Percentiles rank a stretch among this genome's conserved stretches.
Evolutionary conservation across 1,284 basidiomycete genomes (phyloP).

Genomic region (Agaricales sp.): DNA sequence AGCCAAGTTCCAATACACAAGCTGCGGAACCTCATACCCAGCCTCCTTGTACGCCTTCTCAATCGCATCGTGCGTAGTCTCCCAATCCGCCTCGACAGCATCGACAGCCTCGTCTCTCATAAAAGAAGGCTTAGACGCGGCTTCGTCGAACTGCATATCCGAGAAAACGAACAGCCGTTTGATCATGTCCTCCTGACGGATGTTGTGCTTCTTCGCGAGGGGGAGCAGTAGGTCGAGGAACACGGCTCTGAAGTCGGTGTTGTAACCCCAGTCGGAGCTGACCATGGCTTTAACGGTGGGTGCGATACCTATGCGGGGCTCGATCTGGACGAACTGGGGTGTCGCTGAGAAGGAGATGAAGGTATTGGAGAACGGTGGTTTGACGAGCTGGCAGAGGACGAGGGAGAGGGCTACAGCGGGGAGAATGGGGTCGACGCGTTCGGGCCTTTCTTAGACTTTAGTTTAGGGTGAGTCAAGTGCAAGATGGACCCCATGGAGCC

Average conservation of each 20-base stretch:
- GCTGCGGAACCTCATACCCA: slow-evolving; percentile 59
- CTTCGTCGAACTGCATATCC: slow-evolving; percentile 66
- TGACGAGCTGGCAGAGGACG: slow-evolving; percentile 49
- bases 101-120: slow-evolving; percentile 2
- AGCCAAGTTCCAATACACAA: slow-evolving; percentile 52
- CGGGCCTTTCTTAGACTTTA: slow-evolving; percentile 7
- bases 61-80: slow-evolving; percentile 51
- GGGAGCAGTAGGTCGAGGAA: slow-evolving; percentile 51
- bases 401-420: slow-evolving; percentile 57
- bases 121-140: not conserved
- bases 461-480: not conserved
- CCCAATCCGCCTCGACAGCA: slow-evolving; percentile 24
- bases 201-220: slow-evolving; percentile 38
- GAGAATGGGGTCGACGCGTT: slow-evolving; percentile 33
- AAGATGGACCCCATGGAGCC: slow-evolving; percentile 50
- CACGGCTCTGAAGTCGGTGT: slow-evolving; percentile 50
- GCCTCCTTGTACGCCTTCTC: slow-evolving; percentile 40
- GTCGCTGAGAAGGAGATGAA: slow-evolving; percentile 58
- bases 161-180: slow-evolving; percentile 65
- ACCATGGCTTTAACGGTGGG: slow-evolving; percentile 29
- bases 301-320: slow-evolving; percentile 24
- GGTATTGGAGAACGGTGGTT: slow-evolving; percentile 48
- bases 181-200: slow-evolving; percentile 63
- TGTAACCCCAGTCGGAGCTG: slow-evolving; percentile 36
- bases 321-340: slow-evolving; percentile 40